Conservation (phyloP, 306 rosid species). For the Myrica gale region DNA sequence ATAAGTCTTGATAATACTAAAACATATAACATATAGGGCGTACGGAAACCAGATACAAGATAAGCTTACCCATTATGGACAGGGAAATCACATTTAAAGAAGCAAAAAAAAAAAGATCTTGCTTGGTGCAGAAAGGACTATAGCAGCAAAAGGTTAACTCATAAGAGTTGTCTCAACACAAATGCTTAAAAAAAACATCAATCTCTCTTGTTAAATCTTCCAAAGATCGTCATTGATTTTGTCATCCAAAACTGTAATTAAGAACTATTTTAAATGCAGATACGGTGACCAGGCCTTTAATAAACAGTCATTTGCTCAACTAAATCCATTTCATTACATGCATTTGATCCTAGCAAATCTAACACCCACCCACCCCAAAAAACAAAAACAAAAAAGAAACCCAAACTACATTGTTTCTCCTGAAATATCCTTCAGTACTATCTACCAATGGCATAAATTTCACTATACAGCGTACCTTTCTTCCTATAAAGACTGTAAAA, state of each 20-base stretch:
- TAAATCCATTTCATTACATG: no score
- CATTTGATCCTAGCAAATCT: background rate
- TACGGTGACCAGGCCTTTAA: no score
- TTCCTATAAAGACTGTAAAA: background rate
- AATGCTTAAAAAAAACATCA: background rate
- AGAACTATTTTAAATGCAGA: no score
- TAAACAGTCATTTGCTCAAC: no score
- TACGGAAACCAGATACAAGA: background rate
- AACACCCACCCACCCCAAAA: no score
- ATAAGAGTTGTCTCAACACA: background rate
- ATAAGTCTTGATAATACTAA: background rate
- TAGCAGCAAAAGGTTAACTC: background rate
- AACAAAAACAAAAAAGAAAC: background rate
- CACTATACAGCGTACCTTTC: background rate
- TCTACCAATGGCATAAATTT: background rate
- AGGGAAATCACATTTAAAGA: background rate
- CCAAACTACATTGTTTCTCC: background rate
- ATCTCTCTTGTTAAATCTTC: background rate
- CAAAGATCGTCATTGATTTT: background rate
- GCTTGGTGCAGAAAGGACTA: background rate
- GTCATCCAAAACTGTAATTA: no score
- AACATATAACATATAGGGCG: conserved; percentile 18
- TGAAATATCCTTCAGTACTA: background rate
- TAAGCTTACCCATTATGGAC: background rate
- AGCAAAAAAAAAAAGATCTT: background rate